Evolutionary conservation across 345 rosid genomes (phyloP).

Genomic region (Arabidopsis thaliana): DNA sequence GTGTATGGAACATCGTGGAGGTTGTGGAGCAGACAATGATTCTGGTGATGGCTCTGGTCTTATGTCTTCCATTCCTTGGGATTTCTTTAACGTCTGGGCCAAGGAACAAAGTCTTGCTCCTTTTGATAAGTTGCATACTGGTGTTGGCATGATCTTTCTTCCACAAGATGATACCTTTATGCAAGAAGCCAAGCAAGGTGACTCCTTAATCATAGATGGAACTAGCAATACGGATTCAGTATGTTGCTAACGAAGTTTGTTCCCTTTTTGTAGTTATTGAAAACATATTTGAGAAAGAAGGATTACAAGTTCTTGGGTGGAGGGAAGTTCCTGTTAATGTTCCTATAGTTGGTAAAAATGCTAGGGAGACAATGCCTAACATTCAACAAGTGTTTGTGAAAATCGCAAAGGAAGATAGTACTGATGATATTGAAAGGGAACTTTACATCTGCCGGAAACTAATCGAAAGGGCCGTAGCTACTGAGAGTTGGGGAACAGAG

Average conservation of each 20-base stretch:
- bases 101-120: constrained; percentile 69
- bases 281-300: constrained; percentile 87
- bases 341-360: constrained; percentile 89
- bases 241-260: neutral
- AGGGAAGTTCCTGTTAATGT: constrained; percentile 88
- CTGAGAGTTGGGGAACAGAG: constrained; percentile 82
- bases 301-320: constrained; percentile 96
- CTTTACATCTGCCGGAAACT: constrained; percentile 90
- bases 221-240: neutral
- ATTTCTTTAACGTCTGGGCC: constrained; percentile 81
- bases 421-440: constrained; percentile 94
- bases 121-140: constrained; percentile 85
- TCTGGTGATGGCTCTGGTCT: constrained; percentile 98
- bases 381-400: constrained; percentile 93
- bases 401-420: constrained; percentile 77
- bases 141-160: constrained; percentile 95
- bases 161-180: constrained; percentile 66
- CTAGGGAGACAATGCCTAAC: constrained; percentile 94
- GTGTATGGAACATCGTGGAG: constrained; percentile 99
- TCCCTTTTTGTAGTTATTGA: constrained; percentile 59
- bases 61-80: constrained; percentile 99
- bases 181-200: constrained; percentile 87
- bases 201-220: constrained; percentile 11
- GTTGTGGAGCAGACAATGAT: constrained; percentile 98
- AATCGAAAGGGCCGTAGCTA: constrained; percentile 69